Base-by-base conservation (phyloP, 805 yeast genomes). In the Ogataea allantospora region DNA sequence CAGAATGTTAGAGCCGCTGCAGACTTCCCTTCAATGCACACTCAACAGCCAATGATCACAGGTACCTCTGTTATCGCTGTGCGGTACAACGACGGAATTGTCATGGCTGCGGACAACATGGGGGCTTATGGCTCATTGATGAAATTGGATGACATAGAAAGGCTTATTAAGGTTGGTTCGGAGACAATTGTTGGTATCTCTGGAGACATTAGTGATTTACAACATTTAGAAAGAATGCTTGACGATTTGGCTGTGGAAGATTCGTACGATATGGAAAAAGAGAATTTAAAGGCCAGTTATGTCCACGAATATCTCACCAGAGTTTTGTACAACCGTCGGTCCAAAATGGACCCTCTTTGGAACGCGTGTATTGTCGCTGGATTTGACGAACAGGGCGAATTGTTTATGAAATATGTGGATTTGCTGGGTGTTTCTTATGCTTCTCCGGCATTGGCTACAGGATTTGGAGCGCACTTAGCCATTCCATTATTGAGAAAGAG, bases 291-390 rank as follows among this genome's bases (percentile, higher is more conserved):
- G 47, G 95, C 98, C n/a, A 77, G 86, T 13, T 85, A 88, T 54
- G 79, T 93, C 28, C 95, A 87, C 62, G 91, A 86, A 58, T 93
- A 88, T 62, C 69, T 93, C 50, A 79, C 91, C 32, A 78, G 83
- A 43, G 82, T 91, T 29, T 71, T 91, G 72, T 93, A 93, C 66
- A 70, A 75, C 48, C 81, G 98, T 65, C 78, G 99, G 65, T 75
- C 84, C 36, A 88, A 93, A 64, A 82, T 93, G 91, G 79, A 93
- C 60, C 99, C 99, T 16, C 71, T 88, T 48, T 93, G 98, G 98
- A 93, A 93, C 64, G 83, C 98, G 1, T 67, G 85, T 25, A 71
- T 93, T 40, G 97, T 93, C 35, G 96, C 88, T 10, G 99, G 99
- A 7, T 71, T 83, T 51, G 83, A 84, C 58, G 78, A 75, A 47